phyloP scores from a whole-genome alignment of 306 rosid genomes.

The Myrica gale region DNA sequence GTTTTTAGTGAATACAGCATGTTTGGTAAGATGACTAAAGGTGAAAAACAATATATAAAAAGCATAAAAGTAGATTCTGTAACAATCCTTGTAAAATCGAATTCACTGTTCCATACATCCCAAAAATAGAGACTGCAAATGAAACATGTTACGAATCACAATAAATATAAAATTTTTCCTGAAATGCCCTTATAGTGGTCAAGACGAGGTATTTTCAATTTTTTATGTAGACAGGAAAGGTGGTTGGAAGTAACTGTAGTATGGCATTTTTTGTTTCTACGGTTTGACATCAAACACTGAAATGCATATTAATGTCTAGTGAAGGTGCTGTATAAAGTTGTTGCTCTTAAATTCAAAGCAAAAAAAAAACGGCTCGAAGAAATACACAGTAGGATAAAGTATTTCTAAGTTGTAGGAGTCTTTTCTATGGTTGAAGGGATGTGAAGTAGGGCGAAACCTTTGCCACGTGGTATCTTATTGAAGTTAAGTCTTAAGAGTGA shows the following conservation, averaged over 20 bases:
- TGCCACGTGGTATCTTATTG: constrained; percentile 44
- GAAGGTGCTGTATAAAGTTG: neutral
- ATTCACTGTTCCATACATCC: too few relatives aligned
- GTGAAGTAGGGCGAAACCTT: constrained; percentile 48
- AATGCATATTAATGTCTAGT: neutral
- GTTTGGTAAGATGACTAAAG: too few relatives aligned
- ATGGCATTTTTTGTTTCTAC: neutral
- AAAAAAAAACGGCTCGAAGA: neutral
- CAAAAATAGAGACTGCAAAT: too few relatives aligned
- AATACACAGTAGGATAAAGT: neutral
- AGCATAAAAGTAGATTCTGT: too few relatives aligned
- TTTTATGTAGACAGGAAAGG: too few relatives aligned
- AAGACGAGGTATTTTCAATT: too few relatives aligned
- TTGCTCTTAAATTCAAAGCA: neutral
- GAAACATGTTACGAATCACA: too few relatives aligned
- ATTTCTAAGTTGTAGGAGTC: neutral
- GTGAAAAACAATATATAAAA: too few relatives aligned
- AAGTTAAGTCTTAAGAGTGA: constrained; percentile 67
- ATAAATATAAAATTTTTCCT: too few relatives aligned
- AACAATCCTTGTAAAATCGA: too few relatives aligned
- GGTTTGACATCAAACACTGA: neutral
- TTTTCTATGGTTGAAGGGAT: neutral
- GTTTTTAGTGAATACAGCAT: neutral
- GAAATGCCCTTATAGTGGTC: too few relatives aligned
- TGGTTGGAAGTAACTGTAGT: neutral